Evolutionary conservation across 768 basidiomycete species (phyloP).

Genomic region (Suillus subluteus): DNA sequence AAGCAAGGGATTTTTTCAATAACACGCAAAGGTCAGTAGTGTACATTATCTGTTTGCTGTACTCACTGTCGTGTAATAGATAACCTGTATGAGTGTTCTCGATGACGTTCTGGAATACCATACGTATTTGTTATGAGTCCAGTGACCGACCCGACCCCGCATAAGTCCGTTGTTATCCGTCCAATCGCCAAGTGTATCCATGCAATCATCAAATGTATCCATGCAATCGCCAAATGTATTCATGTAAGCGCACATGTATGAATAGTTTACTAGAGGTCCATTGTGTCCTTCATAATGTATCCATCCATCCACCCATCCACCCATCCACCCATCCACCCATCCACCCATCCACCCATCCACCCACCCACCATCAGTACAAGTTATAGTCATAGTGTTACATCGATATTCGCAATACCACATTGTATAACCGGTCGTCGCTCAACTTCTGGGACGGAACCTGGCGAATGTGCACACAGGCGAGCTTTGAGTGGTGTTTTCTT

Average conservation of each 20-base stretch:
- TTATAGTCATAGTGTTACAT: constrained; percentile 14
- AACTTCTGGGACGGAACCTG: constrained; percentile 25
- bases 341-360: not conserved
- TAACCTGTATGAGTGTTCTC: not conserved
- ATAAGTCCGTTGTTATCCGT: not conserved
- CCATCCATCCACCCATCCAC: not conserved
- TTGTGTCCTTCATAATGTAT: not conserved
- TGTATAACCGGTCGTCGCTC: constrained; percentile 24
- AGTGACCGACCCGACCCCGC: too few relatives aligned
- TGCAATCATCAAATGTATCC: not conserved
- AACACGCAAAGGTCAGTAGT: not conserved
- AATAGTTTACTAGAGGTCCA: not conserved
- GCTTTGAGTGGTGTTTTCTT: constrained; percentile 11
- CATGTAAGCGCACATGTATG: not conserved
- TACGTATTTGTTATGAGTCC: too few relatives aligned
- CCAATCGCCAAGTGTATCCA: constrained; percentile 22
- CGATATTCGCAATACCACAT: constrained; percentile 31
- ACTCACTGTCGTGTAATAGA: not conserved
- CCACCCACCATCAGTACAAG: not conserved
- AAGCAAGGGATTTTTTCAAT: not conserved
- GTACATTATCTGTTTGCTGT: not conserved
- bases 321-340: not conserved
- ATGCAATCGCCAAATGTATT: constrained; percentile 21
- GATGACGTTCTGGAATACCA: not conserved
- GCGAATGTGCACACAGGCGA: constrained; percentile 24